These are phyloP conservation scores for Aspergillus sparsus DNA, from an alignment of 495 filamentous ascomycete genomes.

Conservation along the genomic window DNA sequence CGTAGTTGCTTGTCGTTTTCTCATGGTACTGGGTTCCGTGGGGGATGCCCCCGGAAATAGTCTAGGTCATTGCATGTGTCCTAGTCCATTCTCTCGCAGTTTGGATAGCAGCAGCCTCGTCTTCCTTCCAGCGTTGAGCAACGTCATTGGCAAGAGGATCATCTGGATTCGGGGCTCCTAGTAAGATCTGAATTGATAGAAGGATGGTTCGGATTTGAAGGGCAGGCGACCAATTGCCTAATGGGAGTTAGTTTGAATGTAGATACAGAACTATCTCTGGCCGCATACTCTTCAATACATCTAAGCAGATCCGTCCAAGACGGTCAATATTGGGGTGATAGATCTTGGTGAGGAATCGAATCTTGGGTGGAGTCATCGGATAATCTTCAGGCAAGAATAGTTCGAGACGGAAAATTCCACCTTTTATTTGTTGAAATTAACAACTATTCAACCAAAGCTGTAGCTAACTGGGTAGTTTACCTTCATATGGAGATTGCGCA, in stretches of 20 bases:
- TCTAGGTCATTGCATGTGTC: slow-evolving; percentile 67
- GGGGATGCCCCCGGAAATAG: background rate
- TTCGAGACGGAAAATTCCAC: slow-evolving; percentile 95
- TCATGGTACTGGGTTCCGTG: slow-evolving; percentile 12
- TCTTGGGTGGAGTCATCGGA: slow-evolving; percentile 98
- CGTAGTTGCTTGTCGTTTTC: slow-evolving; percentile 16
- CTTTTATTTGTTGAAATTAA: slow-evolving; percentile 46
- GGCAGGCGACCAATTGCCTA: slow-evolving; percentile 98
- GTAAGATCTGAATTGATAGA: slow-evolving; percentile 92
- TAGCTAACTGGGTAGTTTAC: slow-evolving; percentile 37
- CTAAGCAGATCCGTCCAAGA: slow-evolving; percentile 92
- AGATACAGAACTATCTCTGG: background rate
- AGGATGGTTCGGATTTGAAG: slow-evolving; percentile 97
- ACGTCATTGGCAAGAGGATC: slow-evolving; percentile 96
- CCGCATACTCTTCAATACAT: slow-evolving; percentile 90
- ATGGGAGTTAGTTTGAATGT: slow-evolving; percentile 16
- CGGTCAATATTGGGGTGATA: slow-evolving; percentile 99
- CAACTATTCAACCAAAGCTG: background rate
- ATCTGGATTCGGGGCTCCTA: slow-evolving; percentile 96
- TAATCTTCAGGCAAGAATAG: slow-evolving; percentile 99
- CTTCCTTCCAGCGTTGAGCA: slow-evolving; percentile 96
- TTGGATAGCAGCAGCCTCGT: slow-evolving; percentile 86
- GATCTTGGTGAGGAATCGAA: slow-evolving; percentile 97
- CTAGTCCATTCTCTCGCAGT: slow-evolving; percentile 88
- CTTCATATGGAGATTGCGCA: slow-evolving; percentile 89